Evolutionary conservation across 176 grass and related monocot genomes (phyloP).

Genomic region (Lolium perenne): DNA sequence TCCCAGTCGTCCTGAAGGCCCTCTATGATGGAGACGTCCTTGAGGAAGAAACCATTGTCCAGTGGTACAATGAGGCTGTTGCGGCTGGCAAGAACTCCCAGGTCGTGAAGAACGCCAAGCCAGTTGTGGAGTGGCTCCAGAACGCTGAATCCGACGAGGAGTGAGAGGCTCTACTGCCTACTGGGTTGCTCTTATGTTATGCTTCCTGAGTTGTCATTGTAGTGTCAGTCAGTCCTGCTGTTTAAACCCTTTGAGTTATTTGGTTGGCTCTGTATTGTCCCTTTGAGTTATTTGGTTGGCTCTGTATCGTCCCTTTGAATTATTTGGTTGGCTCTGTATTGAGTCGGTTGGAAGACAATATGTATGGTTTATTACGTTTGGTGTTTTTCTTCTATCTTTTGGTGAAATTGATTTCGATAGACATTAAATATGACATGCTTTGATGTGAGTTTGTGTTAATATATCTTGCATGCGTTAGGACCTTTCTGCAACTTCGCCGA

Average conservation of each 20-base stretch:
- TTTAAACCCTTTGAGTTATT: not conserved
- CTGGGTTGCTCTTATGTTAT: not conserved
- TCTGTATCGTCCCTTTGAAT: not conserved
- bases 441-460: too few relatives aligned
- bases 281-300: not conserved
- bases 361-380: not conserved
- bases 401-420: not conserved
- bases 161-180: slow-evolving; percentile 14
- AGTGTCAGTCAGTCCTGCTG: not conserved
- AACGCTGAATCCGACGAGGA: slow-evolving; percentile 72
- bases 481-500: too few relatives aligned
- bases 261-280: too few relatives aligned
- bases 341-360: not conserved
- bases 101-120: slow-evolving; percentile 66
- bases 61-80: slow-evolving; percentile 65
- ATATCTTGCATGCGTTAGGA: too few relatives aligned
- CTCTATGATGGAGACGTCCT: slow-evolving; percentile 80
- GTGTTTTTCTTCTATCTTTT: not conserved
- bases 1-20: slow-evolving; percentile 71
- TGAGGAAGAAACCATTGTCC: slow-evolving; percentile 76
- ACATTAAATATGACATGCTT: too few relatives aligned
- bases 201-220: not conserved
- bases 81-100: slow-evolving; percentile 54
- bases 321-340: not conserved
- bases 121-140: slow-evolving; percentile 82